Conservation (phyloP, 495 filamentous ascomycete genomes). For the Aspergillus homomorphus region DNA sequence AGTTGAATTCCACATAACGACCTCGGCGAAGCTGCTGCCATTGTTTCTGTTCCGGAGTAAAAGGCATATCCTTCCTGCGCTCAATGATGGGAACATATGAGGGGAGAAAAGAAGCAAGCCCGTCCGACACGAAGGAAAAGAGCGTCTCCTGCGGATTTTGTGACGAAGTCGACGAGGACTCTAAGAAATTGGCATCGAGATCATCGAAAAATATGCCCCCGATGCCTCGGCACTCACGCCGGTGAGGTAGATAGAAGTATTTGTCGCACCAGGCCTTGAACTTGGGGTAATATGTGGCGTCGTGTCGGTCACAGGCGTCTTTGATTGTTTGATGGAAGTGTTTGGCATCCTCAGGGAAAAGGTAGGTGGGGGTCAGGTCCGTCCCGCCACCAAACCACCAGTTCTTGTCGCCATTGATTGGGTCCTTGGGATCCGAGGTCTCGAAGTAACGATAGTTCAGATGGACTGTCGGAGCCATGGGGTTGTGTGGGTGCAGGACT, state of each 20-base stretch:
- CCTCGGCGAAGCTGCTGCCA: slow-evolving; percentile 96
- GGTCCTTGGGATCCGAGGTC: slow-evolving; percentile 59
- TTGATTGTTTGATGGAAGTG: slow-evolving; percentile 96
- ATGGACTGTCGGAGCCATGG: slow-evolving; percentile 96
- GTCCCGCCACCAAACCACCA: slow-evolving; percentile 99
- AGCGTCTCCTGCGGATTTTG: slow-evolving; percentile 86
- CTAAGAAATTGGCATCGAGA: slow-evolving; percentile 65
- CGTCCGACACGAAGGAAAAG: slow-evolving; percentile 86
- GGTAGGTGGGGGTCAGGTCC: slow-evolving; percentile 88
- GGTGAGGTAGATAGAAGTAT: slow-evolving; percentile 93
- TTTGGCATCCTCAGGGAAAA: slow-evolving; percentile 94
- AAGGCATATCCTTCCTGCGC: slow-evolving; percentile 86
- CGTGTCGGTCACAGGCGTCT: slow-evolving; percentile 88
- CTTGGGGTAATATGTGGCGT: slow-evolving; percentile 84
- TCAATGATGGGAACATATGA: slow-evolving; percentile 88
- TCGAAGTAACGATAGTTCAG: slow-evolving; percentile 99
- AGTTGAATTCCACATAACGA: slow-evolving; percentile 96
- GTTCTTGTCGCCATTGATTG: slow-evolving; percentile 65
- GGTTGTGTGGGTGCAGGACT: slow-evolving; percentile 89
- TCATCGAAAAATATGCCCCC: slow-evolving; percentile 99
- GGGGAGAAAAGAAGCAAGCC: slow-evolving; percentile 82
- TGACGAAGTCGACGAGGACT: slow-evolving; percentile 43
- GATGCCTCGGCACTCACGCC: slow-evolving; percentile 81
- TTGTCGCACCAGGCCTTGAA: slow-evolving; percentile 99
- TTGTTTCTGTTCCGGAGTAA: slow-evolving; percentile 76